Evolutionary conservation across 108 stramenopile genomes (phyloP), one percentile per base, ranked within the genome.

Genomic region (Cyclotella cryptica): DNA sequence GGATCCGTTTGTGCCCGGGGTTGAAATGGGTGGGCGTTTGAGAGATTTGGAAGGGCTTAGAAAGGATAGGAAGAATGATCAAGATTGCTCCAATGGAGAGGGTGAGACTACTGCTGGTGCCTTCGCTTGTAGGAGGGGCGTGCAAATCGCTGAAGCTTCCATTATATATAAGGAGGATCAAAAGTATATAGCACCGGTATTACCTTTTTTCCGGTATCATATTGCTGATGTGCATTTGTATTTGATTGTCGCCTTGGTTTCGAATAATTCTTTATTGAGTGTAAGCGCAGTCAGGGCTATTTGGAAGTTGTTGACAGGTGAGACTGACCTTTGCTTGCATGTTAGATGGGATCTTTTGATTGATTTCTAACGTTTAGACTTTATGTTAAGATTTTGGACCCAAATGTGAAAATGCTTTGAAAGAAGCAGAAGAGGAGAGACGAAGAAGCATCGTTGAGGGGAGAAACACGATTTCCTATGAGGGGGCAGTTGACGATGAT

Each of bases 151-250:
- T 28, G 69, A 66, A 46, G 66, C 80, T 0, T 76, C 80, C 21
- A 83, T 77, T 22, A 40, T 58, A 1, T 66, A 69, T 64, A 77
- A 77, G 40, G 71, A 77, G 44, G 45, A 77, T 29, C 43, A 45
- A 10, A 61, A 72, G 60, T 62, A 44, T 18, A 30, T 83, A 0
- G 3, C n/a, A 0, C 83, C 83, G 5, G 41, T 57, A 4, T 12
- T 55, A 19, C 75, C 80, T 14, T 87, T 71, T 66, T 75, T 81
- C 15, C 43, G 22, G 11, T 82, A 80, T 71, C 24, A 67, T 8
- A 79, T 87, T 26, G 80, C 84, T 27, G 77, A 85, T 72, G 81
- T 77, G 14, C 70, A 87, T 65, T 55, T 87, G 27, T 59, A 78
- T 46, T 46, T 88, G 14, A 28, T 85, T 35, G 27, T 85, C 0